These are phyloP conservation scores for Crithidia fasciculata DNA, from an alignment of 208 protist species.

Conservation along the genomic window DNA sequence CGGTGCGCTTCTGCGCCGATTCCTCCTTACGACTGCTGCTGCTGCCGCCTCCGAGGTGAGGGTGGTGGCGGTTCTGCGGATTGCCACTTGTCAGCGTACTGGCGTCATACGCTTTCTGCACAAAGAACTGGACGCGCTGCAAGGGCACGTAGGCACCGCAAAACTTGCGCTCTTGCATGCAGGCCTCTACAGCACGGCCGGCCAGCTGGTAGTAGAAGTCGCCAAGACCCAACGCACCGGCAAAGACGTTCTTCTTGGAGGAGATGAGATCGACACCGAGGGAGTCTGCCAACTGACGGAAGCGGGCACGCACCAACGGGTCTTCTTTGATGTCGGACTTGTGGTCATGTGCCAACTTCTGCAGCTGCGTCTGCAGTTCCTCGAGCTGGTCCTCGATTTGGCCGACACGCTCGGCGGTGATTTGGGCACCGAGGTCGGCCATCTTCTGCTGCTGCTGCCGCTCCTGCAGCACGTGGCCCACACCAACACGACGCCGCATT, in stretches of 20 bases:
- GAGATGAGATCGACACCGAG: constrained; percentile 88
- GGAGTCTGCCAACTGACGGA: constrained; percentile 88
- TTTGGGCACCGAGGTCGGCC: constrained; percentile 82
- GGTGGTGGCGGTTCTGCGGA: neutral
- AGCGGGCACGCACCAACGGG: constrained; percentile 81
- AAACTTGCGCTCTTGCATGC: constrained; percentile 87
- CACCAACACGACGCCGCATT: constrained; percentile 87
- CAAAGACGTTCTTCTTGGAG: constrained; percentile 88
- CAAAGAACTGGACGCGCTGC: constrained; percentile 50
- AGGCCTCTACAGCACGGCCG: constrained; percentile 79
- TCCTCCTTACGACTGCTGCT: constrained; percentile 7
- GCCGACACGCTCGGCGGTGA: constrained; percentile 82
- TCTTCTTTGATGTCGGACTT: constrained; percentile 80
- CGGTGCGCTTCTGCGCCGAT: constrained; percentile 24
- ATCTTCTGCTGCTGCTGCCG: constrained; percentile 79
- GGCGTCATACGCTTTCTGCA: constrained; percentile 71
- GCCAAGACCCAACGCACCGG: constrained; percentile 74
- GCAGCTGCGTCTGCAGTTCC: constrained; percentile 70
- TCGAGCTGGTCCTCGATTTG: constrained; percentile 84
- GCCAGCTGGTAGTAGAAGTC: constrained; percentile 90
- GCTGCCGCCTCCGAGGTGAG: neutral
- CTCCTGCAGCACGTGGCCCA: constrained; percentile 81
- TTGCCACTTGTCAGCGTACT: constrained; percentile 25
- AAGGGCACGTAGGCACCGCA: constrained; percentile 85
- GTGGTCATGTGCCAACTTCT: constrained; percentile 60